Evolutionary conservation across 2,329 filamentous ascomycete species (phyloP).

Genomic region (Beauveria sp.): DNA sequence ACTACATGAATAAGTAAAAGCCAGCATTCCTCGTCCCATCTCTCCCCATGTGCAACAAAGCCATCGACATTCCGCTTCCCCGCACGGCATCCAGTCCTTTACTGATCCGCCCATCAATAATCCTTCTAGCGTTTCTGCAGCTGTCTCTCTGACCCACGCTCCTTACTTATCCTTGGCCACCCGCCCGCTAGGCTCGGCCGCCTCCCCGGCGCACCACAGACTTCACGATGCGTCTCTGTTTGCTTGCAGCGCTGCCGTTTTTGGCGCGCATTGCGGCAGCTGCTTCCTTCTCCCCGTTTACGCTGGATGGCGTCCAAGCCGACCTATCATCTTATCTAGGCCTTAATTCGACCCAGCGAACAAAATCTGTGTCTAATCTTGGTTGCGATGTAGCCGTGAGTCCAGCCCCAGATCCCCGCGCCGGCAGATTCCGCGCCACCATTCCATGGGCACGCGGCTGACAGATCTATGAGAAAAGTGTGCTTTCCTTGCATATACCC

Average conservation of each 20-base stretch:
- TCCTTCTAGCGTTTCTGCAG: background rate
- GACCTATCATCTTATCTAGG: background rate
- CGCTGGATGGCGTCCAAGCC: background rate
- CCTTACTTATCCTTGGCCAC: background rate
- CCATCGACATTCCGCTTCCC: background rate
- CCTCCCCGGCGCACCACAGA: background rate
- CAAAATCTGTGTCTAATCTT: background rate
- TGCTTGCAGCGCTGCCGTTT: background rate
- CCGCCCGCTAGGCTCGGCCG: background rate
- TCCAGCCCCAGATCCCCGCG: background rate
- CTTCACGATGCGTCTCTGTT: background rate
- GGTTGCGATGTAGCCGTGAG: conserved; percentile 10
- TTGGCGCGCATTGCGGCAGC: background rate
- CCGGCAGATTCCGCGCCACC: background rate
- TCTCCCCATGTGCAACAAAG: background rate
- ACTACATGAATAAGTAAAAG: background rate
- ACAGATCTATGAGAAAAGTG: conserved; percentile 13
- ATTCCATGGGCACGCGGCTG: background rate
- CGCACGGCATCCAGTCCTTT: background rate
- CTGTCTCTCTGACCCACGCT: background rate
- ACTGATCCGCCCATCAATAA: background rate
- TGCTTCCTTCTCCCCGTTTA: background rate
- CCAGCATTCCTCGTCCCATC: background rate
- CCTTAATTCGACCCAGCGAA: background rate
- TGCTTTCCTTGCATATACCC: conserved; percentile 16